Evolutionary conservation across 2,329 filamentous ascomycete species (phyloP).

Genomic region (Colletotrichum melonis): DNA sequence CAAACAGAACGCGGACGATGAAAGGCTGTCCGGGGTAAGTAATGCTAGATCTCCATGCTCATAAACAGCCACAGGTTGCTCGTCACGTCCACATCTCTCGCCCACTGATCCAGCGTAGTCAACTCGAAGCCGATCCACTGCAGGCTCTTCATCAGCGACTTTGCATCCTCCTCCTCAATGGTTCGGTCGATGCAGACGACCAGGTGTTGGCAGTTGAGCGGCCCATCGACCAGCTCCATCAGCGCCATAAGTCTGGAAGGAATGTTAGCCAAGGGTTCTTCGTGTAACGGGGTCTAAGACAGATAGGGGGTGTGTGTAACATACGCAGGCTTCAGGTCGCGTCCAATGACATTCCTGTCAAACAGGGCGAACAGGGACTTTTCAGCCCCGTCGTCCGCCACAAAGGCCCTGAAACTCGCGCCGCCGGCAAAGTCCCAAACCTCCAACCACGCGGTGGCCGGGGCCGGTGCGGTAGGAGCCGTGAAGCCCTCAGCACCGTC

Average conservation of each 20-base stretch:
- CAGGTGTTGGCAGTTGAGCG: constrained; percentile 81
- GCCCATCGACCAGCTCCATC: constrained; percentile 85
- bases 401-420: constrained; percentile 86
- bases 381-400: constrained; percentile 76
- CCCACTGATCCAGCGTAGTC: constrained; percentile 83
- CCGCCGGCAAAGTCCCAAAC: constrained; percentile 89
- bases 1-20: constrained; percentile 4
- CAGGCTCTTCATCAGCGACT: constrained; percentile 81
- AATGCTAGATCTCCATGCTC: constrained; percentile 80
- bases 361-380: constrained; percentile 91
- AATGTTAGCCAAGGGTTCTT: constrained; percentile 40
- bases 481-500: constrained; percentile 26
- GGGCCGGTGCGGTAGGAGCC: constrained; percentile 36
- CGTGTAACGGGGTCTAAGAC: neutral
- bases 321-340: constrained; percentile 89
- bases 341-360: constrained; percentile 74
- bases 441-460: constrained; percentile 73
- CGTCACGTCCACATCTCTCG: constrained; percentile 70
- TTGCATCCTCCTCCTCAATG: constrained; percentile 70
- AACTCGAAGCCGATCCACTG: constrained; percentile 95
- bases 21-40: neutral
- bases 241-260: constrained; percentile 80
- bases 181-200: constrained; percentile 84
- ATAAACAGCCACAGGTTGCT: constrained; percentile 88
- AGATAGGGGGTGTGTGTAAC: constrained; percentile 46